Evolutionary conservation across 2,329 filamentous ascomycete genomes (phyloP).

Genomic region (Acarospora socialis): DNA sequence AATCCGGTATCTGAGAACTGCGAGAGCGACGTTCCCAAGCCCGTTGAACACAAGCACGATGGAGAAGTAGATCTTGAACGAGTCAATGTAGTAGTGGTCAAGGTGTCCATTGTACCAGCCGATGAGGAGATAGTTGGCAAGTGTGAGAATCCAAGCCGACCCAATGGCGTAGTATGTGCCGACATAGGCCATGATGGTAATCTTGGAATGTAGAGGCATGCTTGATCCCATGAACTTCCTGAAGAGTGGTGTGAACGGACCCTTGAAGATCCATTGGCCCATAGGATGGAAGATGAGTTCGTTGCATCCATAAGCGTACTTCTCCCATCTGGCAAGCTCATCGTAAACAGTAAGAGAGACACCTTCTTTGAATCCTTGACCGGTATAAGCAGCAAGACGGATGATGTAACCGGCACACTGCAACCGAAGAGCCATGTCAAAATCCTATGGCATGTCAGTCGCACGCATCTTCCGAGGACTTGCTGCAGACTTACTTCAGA

Average conservation of each 20-base stretch:
- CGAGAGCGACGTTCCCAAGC: constrained; percentile 46
- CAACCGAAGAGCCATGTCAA: constrained; percentile 59
- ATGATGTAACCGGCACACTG: constrained; percentile 55
- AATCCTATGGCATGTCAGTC: too few species aligned
- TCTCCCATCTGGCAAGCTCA: constrained; percentile 73
- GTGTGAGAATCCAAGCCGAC: constrained; percentile 50
- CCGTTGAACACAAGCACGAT: constrained; percentile 52
- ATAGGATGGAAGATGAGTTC: constrained; percentile 71
- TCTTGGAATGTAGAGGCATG: constrained; percentile 44
- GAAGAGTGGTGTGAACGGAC: constrained; percentile 70
- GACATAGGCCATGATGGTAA: constrained; percentile 58
- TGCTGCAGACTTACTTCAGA: too few species aligned
- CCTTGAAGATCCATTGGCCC: constrained; percentile 54
- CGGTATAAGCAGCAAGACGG: constrained; percentile 54
- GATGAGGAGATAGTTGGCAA: constrained; percentile 56
- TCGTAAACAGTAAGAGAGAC: constrained; percentile 76
- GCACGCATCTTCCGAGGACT: too few species aligned
- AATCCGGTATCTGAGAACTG: constrained; percentile 48
- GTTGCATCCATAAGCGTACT: constrained; percentile 74
- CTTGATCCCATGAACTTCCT: constrained; percentile 56
- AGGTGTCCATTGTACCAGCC: constrained; percentile 56
- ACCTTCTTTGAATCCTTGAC: constrained; percentile 61
- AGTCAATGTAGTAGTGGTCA: constrained; percentile 54
- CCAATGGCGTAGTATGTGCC: constrained; percentile 60
- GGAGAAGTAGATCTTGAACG: constrained; percentile 48